A percentile compares a stretch with the other conserved stretches of the same genome.
Conservation (phyloP, 23 red algal genomes). For the Gracilaria domingensis region DNA sequence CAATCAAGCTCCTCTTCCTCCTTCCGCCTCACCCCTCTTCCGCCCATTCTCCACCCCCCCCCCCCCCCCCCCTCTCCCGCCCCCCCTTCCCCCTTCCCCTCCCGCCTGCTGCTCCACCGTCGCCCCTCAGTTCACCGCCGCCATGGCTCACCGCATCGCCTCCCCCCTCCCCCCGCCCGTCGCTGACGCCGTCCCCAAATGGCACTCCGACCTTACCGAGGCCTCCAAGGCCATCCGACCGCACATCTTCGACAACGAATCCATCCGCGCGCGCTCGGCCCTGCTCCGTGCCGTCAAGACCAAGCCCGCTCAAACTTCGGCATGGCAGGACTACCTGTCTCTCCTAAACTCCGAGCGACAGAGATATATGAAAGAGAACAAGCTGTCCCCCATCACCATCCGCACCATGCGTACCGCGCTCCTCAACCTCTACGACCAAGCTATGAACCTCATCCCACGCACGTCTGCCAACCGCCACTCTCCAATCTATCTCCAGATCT, state of each 20-base stretch:
- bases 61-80: neutral
- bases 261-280: conserved; percentile 5
- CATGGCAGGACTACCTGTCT: conserved; percentile 33
- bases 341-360: conserved; percentile 49
- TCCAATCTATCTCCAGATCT: conserved; percentile 74
- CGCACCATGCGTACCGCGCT: conserved; percentile 50
- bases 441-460: conserved; percentile 66
- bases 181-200: conserved; percentile 9
- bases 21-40: neutral
- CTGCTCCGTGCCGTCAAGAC: conserved; percentile 52
- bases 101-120: neutral
- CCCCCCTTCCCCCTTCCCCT: neutral
- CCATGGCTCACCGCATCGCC: neutral
- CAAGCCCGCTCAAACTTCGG: conserved; percentile 18
- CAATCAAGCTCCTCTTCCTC: neutral
- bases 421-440: conserved; percentile 86
- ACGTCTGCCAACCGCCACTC: conserved; percentile 76
- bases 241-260: neutral
- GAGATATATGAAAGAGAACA: conserved; percentile 8
- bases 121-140: neutral
- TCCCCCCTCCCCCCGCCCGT: neutral
- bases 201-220: conserved; percentile 46
- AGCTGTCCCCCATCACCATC: neutral
- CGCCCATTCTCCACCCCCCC: neutral
- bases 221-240: conserved; percentile 61